Conservation (phyloP, 805 yeast species). For the Komagataella ulmi region DNA sequence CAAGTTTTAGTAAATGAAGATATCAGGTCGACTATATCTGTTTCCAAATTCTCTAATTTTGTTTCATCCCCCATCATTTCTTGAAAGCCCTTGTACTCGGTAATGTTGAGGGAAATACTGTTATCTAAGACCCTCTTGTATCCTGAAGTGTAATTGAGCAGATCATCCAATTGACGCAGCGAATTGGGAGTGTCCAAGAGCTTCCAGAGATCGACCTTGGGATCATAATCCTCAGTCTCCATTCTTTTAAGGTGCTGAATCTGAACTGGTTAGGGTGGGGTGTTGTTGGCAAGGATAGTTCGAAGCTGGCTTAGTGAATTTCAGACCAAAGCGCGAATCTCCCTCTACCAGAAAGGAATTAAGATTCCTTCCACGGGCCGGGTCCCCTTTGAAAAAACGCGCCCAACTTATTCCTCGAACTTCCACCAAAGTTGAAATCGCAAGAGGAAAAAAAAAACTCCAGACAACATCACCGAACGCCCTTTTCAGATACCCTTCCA, state of each 20-base stretch:
- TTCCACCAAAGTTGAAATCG: neutral
- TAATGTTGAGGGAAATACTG: slow-evolving; percentile 26
- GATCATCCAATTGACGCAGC: slow-evolving; percentile 34
- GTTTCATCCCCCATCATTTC: slow-evolving; percentile 9
- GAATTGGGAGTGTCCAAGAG: slow-evolving; percentile 38
- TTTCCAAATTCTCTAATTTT: slow-evolving; percentile 12
- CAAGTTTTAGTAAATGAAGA: slow-evolving; percentile 33
- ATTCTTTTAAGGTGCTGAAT: slow-evolving; percentile 6
- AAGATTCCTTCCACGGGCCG: neutral
- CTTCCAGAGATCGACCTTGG: slow-evolving; percentile 34
- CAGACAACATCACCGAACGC: neutral
- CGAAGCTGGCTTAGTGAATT: neutral
- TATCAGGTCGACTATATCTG: slow-evolving; percentile 27
- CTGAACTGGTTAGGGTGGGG: neutral
- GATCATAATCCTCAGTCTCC: slow-evolving; percentile 33
- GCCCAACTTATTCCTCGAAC: neutral
- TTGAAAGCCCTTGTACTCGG: slow-evolving; percentile 15
- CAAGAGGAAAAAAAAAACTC: neutral
- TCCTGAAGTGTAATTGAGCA: slow-evolving; percentile 32
- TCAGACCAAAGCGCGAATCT: neutral
- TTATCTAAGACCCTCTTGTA: slow-evolving; percentile 37
- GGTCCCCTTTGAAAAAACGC: neutral
- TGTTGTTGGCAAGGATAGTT: neutral
- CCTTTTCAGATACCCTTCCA: neutral
- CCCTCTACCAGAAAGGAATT: neutral